These are phyloP conservation scores for Cercophora sp. DNA, from an alignment of 495 filamentous ascomycete genomes.

Conservation along the genomic window DNA sequence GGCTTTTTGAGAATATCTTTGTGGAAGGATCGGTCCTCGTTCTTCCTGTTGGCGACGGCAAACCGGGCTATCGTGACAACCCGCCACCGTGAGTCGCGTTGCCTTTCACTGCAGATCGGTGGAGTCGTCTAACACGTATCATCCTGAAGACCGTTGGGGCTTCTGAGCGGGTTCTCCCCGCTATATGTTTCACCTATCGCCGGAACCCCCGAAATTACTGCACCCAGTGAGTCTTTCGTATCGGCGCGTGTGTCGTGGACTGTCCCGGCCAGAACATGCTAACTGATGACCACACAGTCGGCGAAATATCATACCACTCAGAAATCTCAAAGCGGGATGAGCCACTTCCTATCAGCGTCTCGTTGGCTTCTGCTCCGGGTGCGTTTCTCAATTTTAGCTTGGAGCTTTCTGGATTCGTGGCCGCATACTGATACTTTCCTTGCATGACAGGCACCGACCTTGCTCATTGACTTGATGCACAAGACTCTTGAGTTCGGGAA, in stretches of 20 bases:
- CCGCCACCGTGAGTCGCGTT: background rate
- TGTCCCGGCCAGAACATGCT: too few relatives aligned
- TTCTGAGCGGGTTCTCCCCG: constrained; percentile 7
- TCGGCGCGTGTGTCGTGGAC: background rate
- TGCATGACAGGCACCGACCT: too few relatives aligned
- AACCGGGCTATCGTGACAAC: constrained; percentile 3
- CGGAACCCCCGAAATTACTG: constrained; percentile 6
- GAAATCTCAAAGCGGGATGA: background rate
- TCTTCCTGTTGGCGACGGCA: constrained; percentile 1
- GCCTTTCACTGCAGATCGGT: background rate
- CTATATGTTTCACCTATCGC: constrained; percentile 6
- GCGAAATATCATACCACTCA: background rate
- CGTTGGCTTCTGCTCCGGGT: too few relatives aligned
- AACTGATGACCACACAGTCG: background rate
- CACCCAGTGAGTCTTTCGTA: background rate
- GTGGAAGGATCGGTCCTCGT: constrained; percentile 1
- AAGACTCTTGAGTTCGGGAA: too few relatives aligned
- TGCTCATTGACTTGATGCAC: too few relatives aligned
- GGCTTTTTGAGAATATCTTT: constrained; percentile 5
- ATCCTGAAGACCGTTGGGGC: background rate
- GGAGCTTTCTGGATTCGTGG: too few relatives aligned
- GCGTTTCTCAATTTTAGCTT: too few relatives aligned
- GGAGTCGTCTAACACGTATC: background rate
- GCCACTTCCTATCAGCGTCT: constrained; percentile 7
- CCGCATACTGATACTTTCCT: too few relatives aligned